Base-by-base conservation (phyloP, 345 rosid species). In the Moricandia arvensis region DNA sequence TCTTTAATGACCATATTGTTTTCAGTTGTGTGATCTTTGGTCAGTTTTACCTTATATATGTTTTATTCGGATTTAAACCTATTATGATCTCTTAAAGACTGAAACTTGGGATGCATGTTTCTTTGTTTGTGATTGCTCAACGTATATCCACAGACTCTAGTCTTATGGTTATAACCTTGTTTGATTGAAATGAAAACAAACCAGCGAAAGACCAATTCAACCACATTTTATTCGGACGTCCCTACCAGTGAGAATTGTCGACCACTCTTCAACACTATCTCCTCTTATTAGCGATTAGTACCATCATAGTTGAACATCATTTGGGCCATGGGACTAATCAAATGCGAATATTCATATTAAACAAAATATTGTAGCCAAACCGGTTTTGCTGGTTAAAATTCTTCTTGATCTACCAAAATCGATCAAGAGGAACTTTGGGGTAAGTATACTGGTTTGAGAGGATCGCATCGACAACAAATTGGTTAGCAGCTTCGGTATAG, bases 401-500 rank as follows among this genome's bases (percentile, higher is more conserved):
- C 31, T 15, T n/a, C 1, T 57, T 65, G 12, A 29, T 27, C 53
- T 73, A 79, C 63, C 91, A 90, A 34, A 90, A 88, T 73, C 69
- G 80, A 71, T 80, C 67, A 21, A 88, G 78, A 24, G 73, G 45
- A 3, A 77, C 24, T n/a, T 18, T 84, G 9, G 96, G 91, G n/a
- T 77, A 79, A 58, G 91, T 83, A 71, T 81, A 84, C 31, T 78
- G 63, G 24, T 82, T 69, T 1, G 88, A 78, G 6, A 86, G 82
- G 57, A 83, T 66, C 34, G 79, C 83, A 78, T 83, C 72, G 16
- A 82, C 82, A 9, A 88, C 72, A 62, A 82, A 41, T 2, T 80
- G 81, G 76, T 87, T 88, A 16, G 91, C 90, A 9, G 89, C 96
- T 68, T 88, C 90, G 2, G 90, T 87, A 64, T 85, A 84, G 69